phyloP scores from a whole-genome alignment of 805 yeast species.

The Candida tallmaniae region DNA sequence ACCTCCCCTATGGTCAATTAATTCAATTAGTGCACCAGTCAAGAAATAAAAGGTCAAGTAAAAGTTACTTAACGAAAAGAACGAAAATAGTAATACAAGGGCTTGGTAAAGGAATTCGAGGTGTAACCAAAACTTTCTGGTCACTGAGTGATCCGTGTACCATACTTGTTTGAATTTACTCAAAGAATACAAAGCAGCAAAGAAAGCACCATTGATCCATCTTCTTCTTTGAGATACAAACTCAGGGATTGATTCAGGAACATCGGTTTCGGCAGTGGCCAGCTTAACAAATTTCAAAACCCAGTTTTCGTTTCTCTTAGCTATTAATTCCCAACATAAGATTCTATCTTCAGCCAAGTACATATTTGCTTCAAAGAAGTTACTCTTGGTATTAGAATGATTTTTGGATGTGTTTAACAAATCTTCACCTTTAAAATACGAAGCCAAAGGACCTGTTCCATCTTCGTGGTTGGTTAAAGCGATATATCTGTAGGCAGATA shows the following conservation, averaged over 20 bases:
- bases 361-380: conserved; percentile 94
- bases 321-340: conserved; percentile 92
- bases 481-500: conserved; percentile 88
- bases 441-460: conserved; percentile 86
- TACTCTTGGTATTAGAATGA: conserved; percentile 47
- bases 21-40: conserved; percentile 68
- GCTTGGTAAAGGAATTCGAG: conserved; percentile 83
- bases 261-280: conserved; percentile 96
- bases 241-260: conserved; percentile 83
- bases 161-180: conserved; percentile 74
- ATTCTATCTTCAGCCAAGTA: conserved; percentile 96
- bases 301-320: conserved; percentile 81
- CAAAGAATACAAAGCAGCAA: conserved; percentile 86
- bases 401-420: conserved; percentile 24
- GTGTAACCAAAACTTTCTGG: conserved; percentile 66
- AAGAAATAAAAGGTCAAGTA: conserved; percentile 89
- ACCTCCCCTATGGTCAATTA: conserved; percentile 42
- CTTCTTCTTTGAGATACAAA: conserved; percentile 89
- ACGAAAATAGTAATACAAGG: conserved; percentile 73
- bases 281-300: conserved; percentile 85
- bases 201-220: conserved; percentile 96
- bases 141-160: conserved; percentile 67
- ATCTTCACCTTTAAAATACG: conserved; percentile 88
- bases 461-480: conserved; percentile 82
- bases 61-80: conserved; percentile 90